These are phyloP conservation scores for Glonium stellatum DNA, from an alignment of 495 filamentous ascomycete species.

Conservation along the genomic window DNA sequence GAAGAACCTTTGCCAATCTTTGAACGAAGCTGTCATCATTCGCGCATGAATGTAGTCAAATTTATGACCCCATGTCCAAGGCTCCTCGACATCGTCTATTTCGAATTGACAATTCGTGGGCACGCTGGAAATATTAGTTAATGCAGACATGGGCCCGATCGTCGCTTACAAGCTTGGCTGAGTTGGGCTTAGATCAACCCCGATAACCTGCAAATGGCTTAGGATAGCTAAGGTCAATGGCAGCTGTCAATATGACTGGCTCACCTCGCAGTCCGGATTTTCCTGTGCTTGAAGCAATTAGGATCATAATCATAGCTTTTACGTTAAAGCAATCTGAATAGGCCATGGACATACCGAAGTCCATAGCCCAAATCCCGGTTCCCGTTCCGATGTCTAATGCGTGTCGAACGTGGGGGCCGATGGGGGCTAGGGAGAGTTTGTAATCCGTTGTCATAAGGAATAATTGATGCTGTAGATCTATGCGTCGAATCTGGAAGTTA, in stretches of 20 bases:
- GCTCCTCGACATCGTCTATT: neutral
- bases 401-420: neutral
- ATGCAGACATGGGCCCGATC: too few relatives aligned
- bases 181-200: neutral
- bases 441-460: neutral
- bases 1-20: neutral
- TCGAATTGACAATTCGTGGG: slow-evolving; percentile 1
- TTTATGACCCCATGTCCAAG: neutral
- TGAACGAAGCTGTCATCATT: neutral
- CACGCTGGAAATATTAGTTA: too few relatives aligned
- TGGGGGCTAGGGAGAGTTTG: neutral
- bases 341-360: neutral
- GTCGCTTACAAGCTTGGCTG: neutral
- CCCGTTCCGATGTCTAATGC: neutral
- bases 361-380: slow-evolving; percentile 1
- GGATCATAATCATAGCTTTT: neutral
- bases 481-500: too few relatives aligned
- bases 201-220: too few relatives aligned
- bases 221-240: too few relatives aligned
- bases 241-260: too few relatives aligned
- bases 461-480: neutral
- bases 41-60: slow-evolving; percentile 4
- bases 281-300: too few relatives aligned
- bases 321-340: neutral
- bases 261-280: too few relatives aligned